Evolutionary conservation across 257 asterid species (phyloP), one percentile per base, ranked within the genome.

Genomic region (Nicotiana benthamiana): DNA sequence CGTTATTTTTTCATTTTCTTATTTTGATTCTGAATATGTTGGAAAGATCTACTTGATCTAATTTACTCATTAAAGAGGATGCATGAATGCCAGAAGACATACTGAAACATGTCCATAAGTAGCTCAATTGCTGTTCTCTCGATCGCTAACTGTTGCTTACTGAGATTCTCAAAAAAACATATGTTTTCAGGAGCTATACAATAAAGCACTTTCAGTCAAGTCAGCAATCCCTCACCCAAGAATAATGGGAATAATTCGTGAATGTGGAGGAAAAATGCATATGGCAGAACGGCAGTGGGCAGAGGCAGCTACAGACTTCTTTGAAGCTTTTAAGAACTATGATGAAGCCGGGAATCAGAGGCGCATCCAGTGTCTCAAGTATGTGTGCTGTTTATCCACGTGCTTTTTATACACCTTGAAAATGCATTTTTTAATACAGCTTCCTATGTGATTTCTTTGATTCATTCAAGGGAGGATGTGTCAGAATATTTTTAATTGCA

Each of bases 211-310:
- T 40, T 89, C 99, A n/a, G 91, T 96, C 68, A 96, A 96, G 83
- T 96, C 99, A 54, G 99, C 99, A 74, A 96, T 96, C 40, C 98
- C 99, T 84, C 99, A 96, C 89, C 99, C 99, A 60, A 92, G 99
- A 88, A 94, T 96, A 60, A 94, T 96, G 98, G 99, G 98, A 51
- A 94, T 96, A 75, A 94, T 96, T 86, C 98, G 97, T 82, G 99
- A 96, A 89, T 96, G 98, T 86, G 99, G 99, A 84, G 99, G 99
- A 26, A 96, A 96, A 89, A 96, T 96, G 99, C 97, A 92, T 79
- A 96, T 94, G 99, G 94, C 98, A 56, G 98, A 96, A 92, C 84
- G 98, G 74, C 97, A 91, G 76, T 96, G 98, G 99, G 90, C 91
- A 43, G 97, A 92, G 7, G 99, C 99, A 51, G 97, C 99, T 68